A percentile compares a stretch with the other conserved stretches of the same genome.
These are phyloP conservation scores for Syzygium grande DNA, from an alignment of 345 rosid genomes.

Conservation along the genomic window DNA sequence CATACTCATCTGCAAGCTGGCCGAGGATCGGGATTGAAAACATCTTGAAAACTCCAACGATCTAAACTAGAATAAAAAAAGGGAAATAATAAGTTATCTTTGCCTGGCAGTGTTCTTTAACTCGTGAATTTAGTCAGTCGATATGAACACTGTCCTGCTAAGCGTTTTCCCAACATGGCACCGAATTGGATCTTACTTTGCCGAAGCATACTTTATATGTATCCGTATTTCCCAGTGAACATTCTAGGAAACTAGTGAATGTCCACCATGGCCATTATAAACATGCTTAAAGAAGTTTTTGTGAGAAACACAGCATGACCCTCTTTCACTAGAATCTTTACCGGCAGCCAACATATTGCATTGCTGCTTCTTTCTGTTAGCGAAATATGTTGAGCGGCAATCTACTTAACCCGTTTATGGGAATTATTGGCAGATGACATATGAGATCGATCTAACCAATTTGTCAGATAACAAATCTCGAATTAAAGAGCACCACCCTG, in stretches of 20 bases:
- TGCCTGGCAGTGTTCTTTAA: not conserved
- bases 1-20: constrained; percentile 53
- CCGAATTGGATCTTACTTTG: not conserved
- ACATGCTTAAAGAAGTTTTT: not conserved
- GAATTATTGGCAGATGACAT: not conserved
- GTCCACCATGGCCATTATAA: not conserved
- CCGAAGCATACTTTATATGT: not conserved
- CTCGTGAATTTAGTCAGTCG: not conserved
- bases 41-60: constrained; percentile 58
- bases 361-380: not conserved
- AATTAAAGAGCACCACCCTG: not conserved
- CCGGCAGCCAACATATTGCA: not conserved
- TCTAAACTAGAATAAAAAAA: constrained; percentile 10
- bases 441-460: not conserved
- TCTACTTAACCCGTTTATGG: not conserved
- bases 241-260: not conserved
- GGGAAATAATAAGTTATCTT: not conserved
- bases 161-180: not conserved
- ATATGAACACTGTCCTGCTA: not conserved
- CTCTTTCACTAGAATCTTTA: not conserved
- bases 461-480: not conserved
- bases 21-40: constrained; percentile 40
- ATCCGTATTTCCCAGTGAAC: not conserved
- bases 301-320: not conserved
- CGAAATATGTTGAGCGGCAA: not conserved